phyloP scores from a whole-genome alignment of 2,329 filamentous ascomycete species.

The Cladophialophora psammophila region DNA sequence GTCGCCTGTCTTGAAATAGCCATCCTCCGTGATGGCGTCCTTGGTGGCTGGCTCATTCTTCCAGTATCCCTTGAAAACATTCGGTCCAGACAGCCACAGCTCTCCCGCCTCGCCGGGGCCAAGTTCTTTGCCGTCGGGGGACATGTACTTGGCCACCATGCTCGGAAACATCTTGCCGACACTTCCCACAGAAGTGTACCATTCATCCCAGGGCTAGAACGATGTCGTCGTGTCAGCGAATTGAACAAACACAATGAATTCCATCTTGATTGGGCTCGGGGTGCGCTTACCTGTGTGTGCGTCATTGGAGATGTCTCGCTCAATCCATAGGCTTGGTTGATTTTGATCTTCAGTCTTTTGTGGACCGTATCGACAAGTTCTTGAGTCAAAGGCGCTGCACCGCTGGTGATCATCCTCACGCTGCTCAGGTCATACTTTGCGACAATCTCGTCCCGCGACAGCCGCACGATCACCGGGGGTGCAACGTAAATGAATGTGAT shows the following conservation, averaged over 20 bases:
- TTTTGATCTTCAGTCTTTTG: slow-evolving; percentile 74
- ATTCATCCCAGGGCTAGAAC: slow-evolving; percentile 76
- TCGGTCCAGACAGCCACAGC: slow-evolving; percentile 70
- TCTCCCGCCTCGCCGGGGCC: slow-evolving; percentile 70
- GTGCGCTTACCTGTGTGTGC: slow-evolving; percentile 64
- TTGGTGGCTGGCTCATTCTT: slow-evolving; percentile 66
- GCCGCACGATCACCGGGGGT: slow-evolving; percentile 80
- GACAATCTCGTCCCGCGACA: slow-evolving; percentile 80
- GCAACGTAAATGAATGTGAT: slow-evolving; percentile 84
- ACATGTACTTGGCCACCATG: slow-evolving; percentile 82
- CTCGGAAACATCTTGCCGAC: slow-evolving; percentile 82
- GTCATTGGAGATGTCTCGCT: slow-evolving; percentile 85
- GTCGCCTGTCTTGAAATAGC: slow-evolving; percentile 91
- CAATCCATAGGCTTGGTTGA: slow-evolving; percentile 93
- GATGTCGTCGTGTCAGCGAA: slow-evolving; percentile 65
- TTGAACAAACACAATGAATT: background rate
- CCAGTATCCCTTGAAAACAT: slow-evolving; percentile 69
- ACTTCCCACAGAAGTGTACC: slow-evolving; percentile 77
- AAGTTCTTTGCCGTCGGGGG: slow-evolving; percentile 64
- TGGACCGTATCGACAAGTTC: slow-evolving; percentile 82
- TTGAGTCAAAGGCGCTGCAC: slow-evolving; percentile 81
- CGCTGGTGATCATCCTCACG: slow-evolving; percentile 84
- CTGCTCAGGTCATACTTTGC: slow-evolving; percentile 80
- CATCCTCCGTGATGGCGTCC: slow-evolving; percentile 65
- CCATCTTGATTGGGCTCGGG: background rate